Conservation (phyloP, 305 asterid genomes). For the Fraxinus paxiana region DNA sequence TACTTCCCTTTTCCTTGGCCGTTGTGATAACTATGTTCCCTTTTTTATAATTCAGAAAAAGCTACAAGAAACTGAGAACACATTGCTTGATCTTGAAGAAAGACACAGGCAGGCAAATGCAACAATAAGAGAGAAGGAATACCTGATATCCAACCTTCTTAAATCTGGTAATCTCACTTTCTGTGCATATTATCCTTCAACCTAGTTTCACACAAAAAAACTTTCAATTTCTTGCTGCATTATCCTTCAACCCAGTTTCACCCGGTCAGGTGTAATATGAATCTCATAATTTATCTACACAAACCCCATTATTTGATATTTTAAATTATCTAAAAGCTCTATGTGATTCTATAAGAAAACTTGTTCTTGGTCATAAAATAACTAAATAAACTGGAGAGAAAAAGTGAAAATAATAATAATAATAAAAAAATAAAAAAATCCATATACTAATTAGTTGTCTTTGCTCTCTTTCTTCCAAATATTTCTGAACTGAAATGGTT, state of each 20-base stretch:
- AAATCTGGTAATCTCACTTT: constrained; percentile 36
- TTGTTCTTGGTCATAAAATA: neutral
- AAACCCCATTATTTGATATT: neutral
- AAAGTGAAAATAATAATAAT: neutral
- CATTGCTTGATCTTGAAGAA: constrained; percentile 41
- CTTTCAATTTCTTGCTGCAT: neutral
- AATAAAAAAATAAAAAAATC: neutral
- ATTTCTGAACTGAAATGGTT: neutral
- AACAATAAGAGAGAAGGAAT: constrained; percentile 38
- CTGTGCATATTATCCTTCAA: neutral
- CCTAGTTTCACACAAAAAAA: neutral
- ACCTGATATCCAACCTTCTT: constrained; percentile 32
- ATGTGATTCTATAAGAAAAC: neutral
- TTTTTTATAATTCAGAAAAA: constrained; percentile 38
- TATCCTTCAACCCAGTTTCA: neutral
- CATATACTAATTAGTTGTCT: neutral
- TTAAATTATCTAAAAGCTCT: neutral
- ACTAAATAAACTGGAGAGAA: neutral
- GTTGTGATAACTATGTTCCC: neutral
- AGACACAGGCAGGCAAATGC: constrained; percentile 32
- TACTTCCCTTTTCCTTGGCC: neutral
- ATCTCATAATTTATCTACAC: neutral
- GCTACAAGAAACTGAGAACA: constrained; percentile 33
- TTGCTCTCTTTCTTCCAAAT: neutral
- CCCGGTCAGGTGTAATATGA: neutral